Percentiles rank a stretch among this genome's conserved stretches.
Conservation (phyloP, 768 basidiomycete species). For the Leccinum ochraceum region DNA sequence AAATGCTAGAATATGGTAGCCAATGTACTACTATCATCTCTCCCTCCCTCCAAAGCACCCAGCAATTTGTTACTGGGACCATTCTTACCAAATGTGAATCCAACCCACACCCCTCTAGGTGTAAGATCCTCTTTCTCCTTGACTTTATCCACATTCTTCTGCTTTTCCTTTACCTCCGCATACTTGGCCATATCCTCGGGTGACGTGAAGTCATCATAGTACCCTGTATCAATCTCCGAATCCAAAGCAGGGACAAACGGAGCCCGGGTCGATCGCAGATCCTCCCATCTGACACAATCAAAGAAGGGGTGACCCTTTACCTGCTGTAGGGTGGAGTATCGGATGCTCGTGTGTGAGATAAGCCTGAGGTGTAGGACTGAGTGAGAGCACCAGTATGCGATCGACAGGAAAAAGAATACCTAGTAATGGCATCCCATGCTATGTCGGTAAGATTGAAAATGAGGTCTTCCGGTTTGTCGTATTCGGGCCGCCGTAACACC, state of each 20-base stretch:
- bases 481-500: conserved; percentile 88
- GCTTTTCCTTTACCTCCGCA: conserved; percentile 97
- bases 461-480: conserved; percentile 93
- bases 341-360: conserved; percentile 82
- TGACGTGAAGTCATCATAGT: conserved; percentile 89
- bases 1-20: conserved; percentile 56
- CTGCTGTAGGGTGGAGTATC: conserved; percentile 73
- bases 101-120: conserved; percentile 83
- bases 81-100: conserved; percentile 90
- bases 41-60: conserved; percentile 32
- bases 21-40: conserved; percentile 50
- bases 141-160: conserved; percentile 88
- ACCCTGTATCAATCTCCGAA: conserved; percentile 92
- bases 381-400: not conserved
- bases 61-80: conserved; percentile 53
- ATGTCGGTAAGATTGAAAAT: conserved; percentile 94
- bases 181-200: conserved; percentile 98
- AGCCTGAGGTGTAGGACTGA: conserved; percentile 47
- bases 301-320: conserved; percentile 86
- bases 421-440: conserved; percentile 92
- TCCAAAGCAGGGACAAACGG: conserved; percentile 96
- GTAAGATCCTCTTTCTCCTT: conserved; percentile 81
- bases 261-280: conserved; percentile 71
- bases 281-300: conserved; percentile 69
- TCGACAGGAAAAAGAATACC: conserved; percentile 44